Evolutionary conservation across 768 basidiomycete genomes (phyloP), one percentile per base, ranked within the genome.

Genomic region (Panaeolus papilionaceus): DNA sequence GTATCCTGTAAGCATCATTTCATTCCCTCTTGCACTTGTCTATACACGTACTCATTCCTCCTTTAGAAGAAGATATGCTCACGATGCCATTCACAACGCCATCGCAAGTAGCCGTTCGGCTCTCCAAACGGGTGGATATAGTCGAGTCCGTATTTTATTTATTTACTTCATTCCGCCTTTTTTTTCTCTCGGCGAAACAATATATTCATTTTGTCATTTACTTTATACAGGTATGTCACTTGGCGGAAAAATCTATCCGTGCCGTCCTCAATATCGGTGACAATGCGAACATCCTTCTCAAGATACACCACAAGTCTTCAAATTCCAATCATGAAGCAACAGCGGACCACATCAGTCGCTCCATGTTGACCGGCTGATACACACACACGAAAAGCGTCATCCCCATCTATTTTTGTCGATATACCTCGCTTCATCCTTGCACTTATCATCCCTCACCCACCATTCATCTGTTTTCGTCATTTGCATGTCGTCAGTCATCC

Each of bases 31-130:
- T 37, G 38, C 61, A 28, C 38, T 8, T n/a, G 20, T 65, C 10
- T 71, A 8, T 71, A 62, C 68, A 44, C 58, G 40, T 39, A 37
- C 20, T 65, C 64, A 40, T 66, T 39, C 68, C 69, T 63, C 63
- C 64, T 67, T 38, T 74, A 94, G 92, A 67, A 84, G 88, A 66
- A 84, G 92, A 74, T 94, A 94, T 73, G 86, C 90, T 0, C 88
- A 92, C 72, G 92, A 94, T 69, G 87, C 89, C 11, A 92, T 94
- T 65, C 93, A 94, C 76, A 94, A 94, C 73, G 86, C 87, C 9
- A 92, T 94, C 73, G 82, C 93, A 18, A 85, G 84, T 67, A 89
- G 90, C 72, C 89, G 89, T 54, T 86, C 88, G 20, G 80, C 86
- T 18, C 80, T 93, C 16, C 84, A 88, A 68, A 82, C 85, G 1